Percentiles rank a stretch among this genome's conserved stretches.
Conservation (phyloP, 805 yeast genomes). For the Wickerhamomyces pijperi region DNA sequence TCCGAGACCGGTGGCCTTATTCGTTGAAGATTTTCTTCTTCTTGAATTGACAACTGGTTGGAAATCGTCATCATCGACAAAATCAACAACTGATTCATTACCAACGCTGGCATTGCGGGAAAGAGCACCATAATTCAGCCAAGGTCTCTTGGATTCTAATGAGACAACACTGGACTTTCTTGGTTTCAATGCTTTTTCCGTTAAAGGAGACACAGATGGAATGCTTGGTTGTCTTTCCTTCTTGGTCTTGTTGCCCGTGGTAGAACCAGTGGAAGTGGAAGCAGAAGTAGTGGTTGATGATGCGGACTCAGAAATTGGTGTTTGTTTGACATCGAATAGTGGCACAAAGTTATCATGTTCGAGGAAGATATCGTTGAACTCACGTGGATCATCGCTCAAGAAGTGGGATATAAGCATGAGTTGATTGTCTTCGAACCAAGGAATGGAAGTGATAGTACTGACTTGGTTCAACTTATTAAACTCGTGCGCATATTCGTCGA, state of each 20-base stretch:
- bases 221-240: slow-evolving; percentile 4
- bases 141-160: slow-evolving; percentile 1
- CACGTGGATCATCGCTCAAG: slow-evolving; percentile 19
- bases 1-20: slow-evolving; percentile 4
- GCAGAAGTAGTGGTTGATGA: background rate
- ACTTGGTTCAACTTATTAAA: background rate
- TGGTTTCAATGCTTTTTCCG: slow-evolving; percentile 1
- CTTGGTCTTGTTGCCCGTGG: too few species aligned
- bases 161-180: slow-evolving; percentile 1
- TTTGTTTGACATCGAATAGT: slow-evolving; percentile 19
- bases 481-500: background rate
- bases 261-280: too few species aligned
- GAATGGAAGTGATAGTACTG: background rate
- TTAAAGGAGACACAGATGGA: slow-evolving; percentile 1
- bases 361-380: slow-evolving; percentile 31
- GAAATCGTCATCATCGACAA: slow-evolving; percentile 22
- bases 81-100: slow-evolving; percentile 19
- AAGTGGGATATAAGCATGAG: slow-evolving; percentile 23
- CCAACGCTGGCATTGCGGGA: slow-evolving; percentile 2
- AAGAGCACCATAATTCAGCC: slow-evolving; percentile 1
- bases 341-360: slow-evolving; percentile 26
- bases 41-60: slow-evolving; percentile 22
- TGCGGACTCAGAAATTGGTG: slow-evolving; percentile 2
- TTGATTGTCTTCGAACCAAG: slow-evolving; percentile 22
- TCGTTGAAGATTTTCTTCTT: slow-evolving; percentile 21